Base-by-base conservation (phyloP, 345 rosid species). In the Boechera divaricarpa region DNA sequence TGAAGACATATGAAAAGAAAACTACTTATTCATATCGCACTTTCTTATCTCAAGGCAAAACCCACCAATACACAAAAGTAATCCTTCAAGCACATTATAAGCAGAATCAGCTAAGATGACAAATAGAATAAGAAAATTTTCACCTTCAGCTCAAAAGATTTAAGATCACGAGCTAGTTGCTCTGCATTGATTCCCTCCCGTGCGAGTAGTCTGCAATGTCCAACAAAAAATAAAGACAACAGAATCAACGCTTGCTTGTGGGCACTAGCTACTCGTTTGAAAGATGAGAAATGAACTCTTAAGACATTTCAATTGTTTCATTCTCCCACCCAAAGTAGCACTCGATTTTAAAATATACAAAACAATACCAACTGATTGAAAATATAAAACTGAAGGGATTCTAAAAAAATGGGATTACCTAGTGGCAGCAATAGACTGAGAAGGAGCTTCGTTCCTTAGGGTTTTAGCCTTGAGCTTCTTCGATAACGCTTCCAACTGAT, bases 151-250 rank as follows among this genome's bases (percentile, higher is more conserved):
- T 95, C 98, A 79, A 95, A 92, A 44, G 99, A 95, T 78, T 91
- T 95, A 1, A 95, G 86, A 86, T 92, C 98, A 18, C 97, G 90
- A 29, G 99, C 93, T 73, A 95, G 94, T 79, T 95, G 99, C 78
- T 95, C 99, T 0, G 98, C 98, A 69, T 95, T 95, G 76, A 95
- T 88, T 82, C 99, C 99, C 80, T 95, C 98, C 15, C 97, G 90
- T 44, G 98, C 99, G 84, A 92, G 98, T 77, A 95, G 82, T 85
- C 98, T 95, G 74, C 39, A 75, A 74, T 69, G 4, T 6, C 81
- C 24, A 41, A 71, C 29, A 28, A 44, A 44, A 10, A 33, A 49
- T 4, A 70, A 44, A 62, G 26, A 73, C 33, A 63, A 39, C 5
- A 38, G 35, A 79, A 41, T 64, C 61, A 47, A 13, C 7, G 1